Conservation (phyloP, 2,329 filamentous ascomycete genomes). For the Fusarium longipes region DNA sequence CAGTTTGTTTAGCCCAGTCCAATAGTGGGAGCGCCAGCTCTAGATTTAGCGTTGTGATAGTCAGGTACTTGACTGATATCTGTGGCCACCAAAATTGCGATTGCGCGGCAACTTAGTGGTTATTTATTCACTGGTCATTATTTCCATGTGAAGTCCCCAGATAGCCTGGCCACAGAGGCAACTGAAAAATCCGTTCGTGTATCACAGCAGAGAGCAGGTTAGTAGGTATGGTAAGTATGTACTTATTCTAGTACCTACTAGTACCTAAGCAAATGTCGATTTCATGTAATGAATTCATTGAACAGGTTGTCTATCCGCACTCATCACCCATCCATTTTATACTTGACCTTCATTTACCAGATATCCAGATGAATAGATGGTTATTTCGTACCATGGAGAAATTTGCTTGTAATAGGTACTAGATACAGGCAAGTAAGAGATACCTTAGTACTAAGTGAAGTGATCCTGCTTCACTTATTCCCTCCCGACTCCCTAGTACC, state of each 20-base stretch:
- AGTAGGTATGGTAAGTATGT: too few relatives aligned
- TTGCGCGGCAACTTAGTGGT: constrained; percentile 1
- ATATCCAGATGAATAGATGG: not conserved
- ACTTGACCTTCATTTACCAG: not conserved
- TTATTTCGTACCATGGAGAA: too few relatives aligned
- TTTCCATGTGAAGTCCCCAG: not conserved
- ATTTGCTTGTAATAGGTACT: too few relatives aligned
- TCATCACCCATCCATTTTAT: not conserved
- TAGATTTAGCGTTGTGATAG: constrained; percentile 20
- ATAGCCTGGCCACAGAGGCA: not conserved
- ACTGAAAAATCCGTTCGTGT: too few relatives aligned
- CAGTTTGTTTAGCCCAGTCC: not conserved
- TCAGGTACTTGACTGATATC: constrained; percentile 19
- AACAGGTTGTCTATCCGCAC: too few relatives aligned
- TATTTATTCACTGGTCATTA: constrained; percentile 5
- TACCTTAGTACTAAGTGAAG: not conserved
- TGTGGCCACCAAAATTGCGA: constrained; percentile 10
- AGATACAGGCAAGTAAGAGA: too few relatives aligned
- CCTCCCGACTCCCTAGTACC: not conserved
- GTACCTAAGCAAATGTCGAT: too few relatives aligned
- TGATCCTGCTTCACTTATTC: not conserved
- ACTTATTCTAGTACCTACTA: too few relatives aligned
- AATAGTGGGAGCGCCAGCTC: not conserved
- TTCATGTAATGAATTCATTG: too few relatives aligned
- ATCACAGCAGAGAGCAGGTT: too few relatives aligned